phyloP scores from a whole-genome alignment of 1,284 basidiomycete species.

The Golubevia pallescens region DNA sequence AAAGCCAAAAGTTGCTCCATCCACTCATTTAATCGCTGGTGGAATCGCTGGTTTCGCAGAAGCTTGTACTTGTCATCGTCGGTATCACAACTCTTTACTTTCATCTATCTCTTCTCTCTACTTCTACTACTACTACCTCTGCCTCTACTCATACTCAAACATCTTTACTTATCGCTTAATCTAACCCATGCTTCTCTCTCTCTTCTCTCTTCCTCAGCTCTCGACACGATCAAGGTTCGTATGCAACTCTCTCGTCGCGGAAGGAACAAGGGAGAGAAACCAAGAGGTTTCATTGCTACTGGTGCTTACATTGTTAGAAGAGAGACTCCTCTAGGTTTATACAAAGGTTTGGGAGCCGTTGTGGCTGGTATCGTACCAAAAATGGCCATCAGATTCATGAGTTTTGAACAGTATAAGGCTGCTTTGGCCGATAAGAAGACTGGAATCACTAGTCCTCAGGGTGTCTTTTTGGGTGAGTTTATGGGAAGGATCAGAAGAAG shows the following conservation, averaged over 20 bases:
- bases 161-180: background rate
- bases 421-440: conserved; percentile 78
- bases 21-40: conserved; percentile 62
- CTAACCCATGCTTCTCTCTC: background rate
- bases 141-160: background rate
- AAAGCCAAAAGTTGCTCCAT: conserved; percentile 57
- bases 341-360: conserved; percentile 98
- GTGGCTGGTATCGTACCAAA: conserved; percentile 96
- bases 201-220: background rate
- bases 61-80: conserved; percentile 63
- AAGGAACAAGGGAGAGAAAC: conserved; percentile 67
- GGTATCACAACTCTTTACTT: conserved; percentile 17
- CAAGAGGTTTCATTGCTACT: conserved; percentile 91
- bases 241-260: conserved; percentile 62
- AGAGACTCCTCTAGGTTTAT: conserved; percentile 92
- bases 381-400: conserved; percentile 99
- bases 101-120: background rate
- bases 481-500: no score
- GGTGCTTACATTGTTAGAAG: conserved; percentile 85
- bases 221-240: conserved; percentile 63
- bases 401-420: conserved; percentile 92
- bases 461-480: conserved; percentile 71
- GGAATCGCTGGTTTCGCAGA: conserved; percentile 63
- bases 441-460: conserved; percentile 76
- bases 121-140: background rate